Conservation (phyloP, 805 yeast species). For the Kuraishia capsulata region DNA sequence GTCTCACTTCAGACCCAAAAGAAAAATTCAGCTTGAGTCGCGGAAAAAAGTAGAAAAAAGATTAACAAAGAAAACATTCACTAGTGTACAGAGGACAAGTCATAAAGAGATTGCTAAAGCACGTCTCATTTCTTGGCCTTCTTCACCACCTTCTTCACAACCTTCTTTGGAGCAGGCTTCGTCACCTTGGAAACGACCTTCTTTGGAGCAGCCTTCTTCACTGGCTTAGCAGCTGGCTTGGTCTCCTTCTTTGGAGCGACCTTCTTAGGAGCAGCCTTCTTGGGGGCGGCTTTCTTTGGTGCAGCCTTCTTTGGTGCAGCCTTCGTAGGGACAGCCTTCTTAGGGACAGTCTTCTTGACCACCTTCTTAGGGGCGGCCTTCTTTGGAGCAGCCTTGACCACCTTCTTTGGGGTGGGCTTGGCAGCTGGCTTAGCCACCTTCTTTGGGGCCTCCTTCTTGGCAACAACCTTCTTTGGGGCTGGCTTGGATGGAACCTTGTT, state of each 20-base stretch:
- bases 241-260: slow-evolving; percentile 15
- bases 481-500: slow-evolving; percentile 26
- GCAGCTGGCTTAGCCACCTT: slow-evolving; percentile 16
- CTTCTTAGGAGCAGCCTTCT: slow-evolving; percentile 7
- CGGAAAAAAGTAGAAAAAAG: not conserved
- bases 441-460: slow-evolving; percentile 18
- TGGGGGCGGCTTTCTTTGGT: slow-evolving; percentile 15
- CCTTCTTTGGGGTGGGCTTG: slow-evolving; percentile 19
- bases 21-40: no score
- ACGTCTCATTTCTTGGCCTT: slow-evolving; percentile 7
- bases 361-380: slow-evolving; percentile 20
- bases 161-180: slow-evolving; percentile 1
- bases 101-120: not conserved
- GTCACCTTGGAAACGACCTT: slow-evolving; percentile 10
- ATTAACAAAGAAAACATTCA: not conserved
- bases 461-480: slow-evolving; percentile 20
- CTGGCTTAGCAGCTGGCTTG: slow-evolving; percentile 14
- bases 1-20: no score
- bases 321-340: slow-evolving; percentile 13
- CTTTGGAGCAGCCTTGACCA: slow-evolving; percentile 20
- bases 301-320: slow-evolving; percentile 18
- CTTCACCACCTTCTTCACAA: slow-evolving; percentile 11
- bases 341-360: slow-evolving; percentile 4
- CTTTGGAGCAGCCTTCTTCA: slow-evolving; percentile 19
- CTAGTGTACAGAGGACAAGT: not conserved